A percentile compares a stretch with the other conserved stretches of the same genome.
Conservation (phyloP, 2,329 filamentous ascomycete genomes). For the Phaeophleospora eucalypticola region DNA sequence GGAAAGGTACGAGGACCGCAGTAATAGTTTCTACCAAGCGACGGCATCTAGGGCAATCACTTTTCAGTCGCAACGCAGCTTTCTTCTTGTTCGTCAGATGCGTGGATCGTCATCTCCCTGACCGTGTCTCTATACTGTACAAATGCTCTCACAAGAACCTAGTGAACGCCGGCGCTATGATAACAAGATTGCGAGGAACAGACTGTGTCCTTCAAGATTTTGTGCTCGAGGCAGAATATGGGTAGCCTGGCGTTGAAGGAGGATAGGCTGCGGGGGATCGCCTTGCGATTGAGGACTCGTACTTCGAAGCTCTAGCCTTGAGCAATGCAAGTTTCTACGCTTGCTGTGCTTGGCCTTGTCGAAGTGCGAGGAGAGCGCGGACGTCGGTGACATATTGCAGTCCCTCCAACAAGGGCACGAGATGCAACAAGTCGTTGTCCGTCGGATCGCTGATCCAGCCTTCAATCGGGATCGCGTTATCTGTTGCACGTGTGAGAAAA, state of each 20-base stretch:
- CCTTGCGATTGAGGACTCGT: not conserved
- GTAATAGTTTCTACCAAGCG: not conserved
- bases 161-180: constrained; percentile 2
- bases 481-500: constrained; percentile 46
- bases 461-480: constrained; percentile 98
- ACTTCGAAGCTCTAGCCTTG: not conserved
- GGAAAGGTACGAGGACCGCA: too few species aligned
- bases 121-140: constrained; percentile 1
- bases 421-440: constrained; percentile 87
- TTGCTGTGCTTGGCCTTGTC: constrained; percentile 66
- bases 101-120: not conserved
- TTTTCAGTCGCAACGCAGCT: too few species aligned
- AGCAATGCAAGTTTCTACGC: constrained; percentile 9
- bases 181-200: not conserved
- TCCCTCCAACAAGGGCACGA: constrained; percentile 88
- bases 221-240: too few species aligned
- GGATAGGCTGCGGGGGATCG: not conserved
- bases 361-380: constrained; percentile 78
- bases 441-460: constrained; percentile 99
- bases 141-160: constrained; percentile 24
- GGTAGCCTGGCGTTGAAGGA: not conserved
- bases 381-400: constrained; percentile 97
- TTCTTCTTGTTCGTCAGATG: constrained; percentile 6
- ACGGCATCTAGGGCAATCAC: not conserved
- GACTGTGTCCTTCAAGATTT: too few species aligned